Evolutionary conservation across 495 filamentous ascomycete species (phyloP), one percentile per base, ranked within the genome.

Genomic region (Neurospora cerealis): DNA sequence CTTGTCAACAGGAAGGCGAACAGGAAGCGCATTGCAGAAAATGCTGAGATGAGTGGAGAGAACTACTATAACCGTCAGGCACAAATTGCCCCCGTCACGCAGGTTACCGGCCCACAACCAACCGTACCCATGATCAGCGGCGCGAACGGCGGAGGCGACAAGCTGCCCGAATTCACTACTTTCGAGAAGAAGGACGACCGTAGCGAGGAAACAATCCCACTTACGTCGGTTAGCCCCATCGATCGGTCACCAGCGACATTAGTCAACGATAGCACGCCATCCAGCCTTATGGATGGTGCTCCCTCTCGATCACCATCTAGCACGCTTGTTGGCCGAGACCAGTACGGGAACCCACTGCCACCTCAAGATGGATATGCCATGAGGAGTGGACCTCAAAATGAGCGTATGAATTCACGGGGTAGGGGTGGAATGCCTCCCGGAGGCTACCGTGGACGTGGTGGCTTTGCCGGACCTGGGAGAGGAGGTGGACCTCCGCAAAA

Each of bases 1-100:
- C 85, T 99, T 13, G 95, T 98, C 71, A 92, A 92, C 79, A 89
- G 95, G 70, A 97, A 97, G 84, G 94, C 95, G 13, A 86, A 95
- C 73, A 94, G 94, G 86, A 93, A 90, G 85, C 89, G 94, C 36
- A 97, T 99, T 78, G 93, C 91, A 2, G 92, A 96, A 77, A 97
- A 97, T 80, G 90, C 94, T 3, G 93, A 97, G 78, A 97, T 97
- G 94, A 98, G 93, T 80, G 94, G 94, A 24, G 88, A 95, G 74
- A 95, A 93, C 79, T 98, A 91, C 80, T 97, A 96, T 80, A 91
- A 90, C 76, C 89, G 92, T 70, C 89, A 93, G 76, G 88, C 85
- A 42, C 84, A 87, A 9, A 82, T 84, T 0, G 80, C 84, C 32
- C 73, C 85, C 9, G 71, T 77, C 4, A 74, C 78, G 19, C 76